Percentiles rank a stretch among this genome's conserved stretches.
These are phyloP conservation scores for Vitis hybrid DNA, from an alignment of 177 flowering plant genomes.

Conservation along the genomic window DNA sequence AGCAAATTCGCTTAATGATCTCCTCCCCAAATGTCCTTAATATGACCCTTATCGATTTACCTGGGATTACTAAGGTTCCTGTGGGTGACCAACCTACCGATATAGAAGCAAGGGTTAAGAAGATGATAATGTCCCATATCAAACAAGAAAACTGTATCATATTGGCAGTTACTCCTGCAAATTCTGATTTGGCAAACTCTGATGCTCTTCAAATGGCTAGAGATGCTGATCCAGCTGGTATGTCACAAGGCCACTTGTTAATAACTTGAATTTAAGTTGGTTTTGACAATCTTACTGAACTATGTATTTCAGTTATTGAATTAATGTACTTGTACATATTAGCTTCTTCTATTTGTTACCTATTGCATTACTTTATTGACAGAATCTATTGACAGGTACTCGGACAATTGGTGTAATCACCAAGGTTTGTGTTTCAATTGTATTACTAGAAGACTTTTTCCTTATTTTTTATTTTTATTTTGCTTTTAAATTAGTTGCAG, in stretches of 20 bases:
- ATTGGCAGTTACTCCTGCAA: conserved; percentile 60
- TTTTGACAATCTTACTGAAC: neutral
- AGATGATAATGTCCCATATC: conserved; percentile 42
- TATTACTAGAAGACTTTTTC: neutral
- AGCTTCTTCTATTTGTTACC: neutral
- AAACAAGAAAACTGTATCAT: conserved; percentile 40
- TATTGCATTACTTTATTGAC: conserved; percentile 5
- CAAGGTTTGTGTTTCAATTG: conserved; percentile 28
- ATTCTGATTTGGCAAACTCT: conserved; percentile 56
- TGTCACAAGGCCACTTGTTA: neutral
- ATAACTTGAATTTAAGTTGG: too few species aligned
- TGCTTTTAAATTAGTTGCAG: neutral
- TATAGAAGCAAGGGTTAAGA: conserved; percentile 45
- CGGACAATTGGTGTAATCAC: conserved; percentile 59
- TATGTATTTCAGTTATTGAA: neutral
- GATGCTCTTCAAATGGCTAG: conserved; percentile 58
- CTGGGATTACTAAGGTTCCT: conserved; percentile 59
- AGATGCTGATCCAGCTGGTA: conserved; percentile 52
- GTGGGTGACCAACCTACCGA: conserved; percentile 58
- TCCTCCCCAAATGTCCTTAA: conserved; percentile 51
- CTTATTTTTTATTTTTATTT: neutral
- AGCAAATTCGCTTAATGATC: conserved; percentile 40
- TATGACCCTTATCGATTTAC: conserved; percentile 55
- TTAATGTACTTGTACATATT: neutral
- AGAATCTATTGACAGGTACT: conserved; percentile 26